Percentiles rank a stretch among this genome's conserved stretches.
phyloP scores from a whole-genome alignment of 228 moss, liverwort and hornwort species.

The Sphagnum magellanicum region DNA sequence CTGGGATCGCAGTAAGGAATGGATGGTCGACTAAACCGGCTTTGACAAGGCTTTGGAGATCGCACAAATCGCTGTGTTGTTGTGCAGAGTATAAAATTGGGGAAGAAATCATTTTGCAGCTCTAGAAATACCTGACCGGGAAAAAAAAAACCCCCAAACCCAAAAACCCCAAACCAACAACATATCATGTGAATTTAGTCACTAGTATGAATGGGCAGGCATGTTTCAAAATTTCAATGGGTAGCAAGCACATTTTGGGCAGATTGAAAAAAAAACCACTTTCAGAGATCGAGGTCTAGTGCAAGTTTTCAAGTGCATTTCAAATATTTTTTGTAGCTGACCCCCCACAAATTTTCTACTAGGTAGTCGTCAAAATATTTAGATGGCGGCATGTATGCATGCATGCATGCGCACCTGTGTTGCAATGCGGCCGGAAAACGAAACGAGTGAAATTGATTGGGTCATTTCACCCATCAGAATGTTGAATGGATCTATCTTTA shows the following conservation, averaged over 20 bases:
- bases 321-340: no score
- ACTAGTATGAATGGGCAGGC: no score
- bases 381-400: no score
- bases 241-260: no score
- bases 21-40: conserved; percentile 59
- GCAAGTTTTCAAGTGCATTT: no score
- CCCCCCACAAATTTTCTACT: no score
- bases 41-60: conserved; percentile 69
- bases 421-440: conserved; percentile 87
- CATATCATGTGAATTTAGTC: no score
- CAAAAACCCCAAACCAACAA: no score
- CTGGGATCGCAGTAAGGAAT: conserved; percentile 49
- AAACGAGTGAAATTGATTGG: conserved; percentile 80
- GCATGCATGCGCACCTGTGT: conserved; percentile 49
- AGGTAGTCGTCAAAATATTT: no score
- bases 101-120: conserved; percentile 79
- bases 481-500: conserved; percentile 78
- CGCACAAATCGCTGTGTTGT: conserved; percentile 94
- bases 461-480: conserved; percentile 78
- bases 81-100: conserved; percentile 91
- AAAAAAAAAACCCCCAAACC: background rate
- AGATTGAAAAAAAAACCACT: no score
- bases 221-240: no score
- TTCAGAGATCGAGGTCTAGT: no score
- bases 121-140: conserved; percentile 67